These are phyloP conservation scores for Linanthus parryae DNA, from an alignment of 148 eudicot species.

Conservation along the genomic window DNA sequence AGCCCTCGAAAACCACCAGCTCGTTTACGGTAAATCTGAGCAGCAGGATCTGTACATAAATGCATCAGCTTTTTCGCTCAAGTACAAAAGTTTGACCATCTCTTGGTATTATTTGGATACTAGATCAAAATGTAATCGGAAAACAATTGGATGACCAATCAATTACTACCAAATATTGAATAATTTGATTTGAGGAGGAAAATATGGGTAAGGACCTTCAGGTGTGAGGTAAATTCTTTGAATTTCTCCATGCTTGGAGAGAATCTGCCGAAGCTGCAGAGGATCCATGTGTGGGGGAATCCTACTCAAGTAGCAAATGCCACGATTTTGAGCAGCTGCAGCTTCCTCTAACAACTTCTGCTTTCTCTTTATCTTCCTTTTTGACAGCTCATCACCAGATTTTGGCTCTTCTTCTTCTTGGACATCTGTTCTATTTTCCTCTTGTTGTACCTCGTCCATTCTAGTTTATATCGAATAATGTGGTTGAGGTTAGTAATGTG, in stretches of 20 bases:
- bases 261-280: slow-evolving; percentile 55
- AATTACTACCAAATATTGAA: not conserved
- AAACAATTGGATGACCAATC: not conserved
- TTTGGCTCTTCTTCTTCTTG: slow-evolving; percentile 7
- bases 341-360: slow-evolving; percentile 47
- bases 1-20: slow-evolving; percentile 84
- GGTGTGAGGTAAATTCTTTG: slow-evolving; percentile 70
- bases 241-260: slow-evolving; percentile 71
- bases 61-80: not conserved
- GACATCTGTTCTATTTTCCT: not conserved
- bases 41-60: slow-evolving; percentile 49
- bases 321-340: slow-evolving; percentile 42
- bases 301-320: slow-evolving; percentile 78
- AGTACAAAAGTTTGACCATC: not conserved
- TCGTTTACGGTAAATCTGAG: slow-evolving; percentile 43
- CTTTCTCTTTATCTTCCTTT: slow-evolving; percentile 43
- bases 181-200: not conserved
- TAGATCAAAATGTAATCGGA: not conserved
- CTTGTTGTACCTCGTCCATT: slow-evolving; percentile 8
- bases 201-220: slow-evolving; percentile 33
- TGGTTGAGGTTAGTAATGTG: not conserved
- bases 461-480: not conserved
- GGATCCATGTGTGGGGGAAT: slow-evolving; percentile 93
- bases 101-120: not conserved
- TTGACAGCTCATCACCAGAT: slow-evolving; percentile 4